Conservation (phyloP, 2,329 filamentous ascomycete species). For the Fusarium algeriense region DNA sequence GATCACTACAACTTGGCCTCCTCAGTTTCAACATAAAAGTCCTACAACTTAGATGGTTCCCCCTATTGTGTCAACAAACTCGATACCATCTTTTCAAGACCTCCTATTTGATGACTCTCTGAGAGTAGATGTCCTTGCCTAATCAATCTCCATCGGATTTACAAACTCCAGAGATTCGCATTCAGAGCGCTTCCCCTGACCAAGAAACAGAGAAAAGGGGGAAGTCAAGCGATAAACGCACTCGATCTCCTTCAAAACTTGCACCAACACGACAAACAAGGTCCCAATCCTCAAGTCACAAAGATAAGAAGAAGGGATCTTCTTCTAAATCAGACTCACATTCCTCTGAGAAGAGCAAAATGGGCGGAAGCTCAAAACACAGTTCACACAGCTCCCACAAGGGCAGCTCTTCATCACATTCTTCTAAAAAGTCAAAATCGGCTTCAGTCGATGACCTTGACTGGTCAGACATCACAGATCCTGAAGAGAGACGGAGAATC, state of each 20-base stretch:
- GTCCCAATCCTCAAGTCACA: constrained; percentile 27
- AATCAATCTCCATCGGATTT: constrained; percentile 32
- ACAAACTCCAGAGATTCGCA: constrained; percentile 45
- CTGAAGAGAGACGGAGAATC: constrained; percentile 77
- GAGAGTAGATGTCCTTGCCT: constrained; percentile 46
- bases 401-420: constrained; percentile 44
- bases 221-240: constrained; percentile 3
- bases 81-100: constrained; percentile 1
- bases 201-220: constrained; percentile 9
- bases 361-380: constrained; percentile 44
- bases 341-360: constrained; percentile 27
- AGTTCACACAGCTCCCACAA: constrained; percentile 44
- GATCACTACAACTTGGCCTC: neutral
- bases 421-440: constrained; percentile 57
- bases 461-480: constrained; percentile 78
- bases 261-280: constrained; percentile 32
- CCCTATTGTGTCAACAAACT: constrained; percentile 1
- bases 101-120: constrained; percentile 25
- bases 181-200: constrained; percentile 47
- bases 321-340: constrained; percentile 15
- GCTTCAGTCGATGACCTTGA: constrained; percentile 64
- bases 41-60: constrained; percentile 15
- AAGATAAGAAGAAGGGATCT: constrained; percentile 37
- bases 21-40: constrained; percentile 6
- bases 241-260: constrained; percentile 21